Evolutionary conservation across 306 rosid species (phyloP), one percentile per base, ranked within the genome.

Genomic region (Psophocarpus tetragonolobus): DNA sequence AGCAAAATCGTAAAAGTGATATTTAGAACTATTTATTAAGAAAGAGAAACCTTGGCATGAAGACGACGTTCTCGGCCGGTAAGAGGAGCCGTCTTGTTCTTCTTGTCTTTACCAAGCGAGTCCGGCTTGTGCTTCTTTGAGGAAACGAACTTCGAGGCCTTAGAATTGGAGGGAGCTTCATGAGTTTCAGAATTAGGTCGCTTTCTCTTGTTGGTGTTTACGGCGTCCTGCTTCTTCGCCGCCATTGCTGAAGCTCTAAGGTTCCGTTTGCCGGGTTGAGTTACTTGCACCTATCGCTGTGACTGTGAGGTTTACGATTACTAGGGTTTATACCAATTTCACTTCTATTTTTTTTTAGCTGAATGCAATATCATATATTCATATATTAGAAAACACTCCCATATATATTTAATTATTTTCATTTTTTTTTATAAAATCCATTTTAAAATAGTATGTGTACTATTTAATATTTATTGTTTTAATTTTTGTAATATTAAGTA

Each of bases 11-110:
- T 60, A 42, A 29, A 27, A 5, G n/a, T 13, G 21, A 10, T 45
- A 45, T 70, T 48, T 62, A 4, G 12, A 62, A 62, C 41, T 0
- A 33, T 3, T 63, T 4, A 35, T 4, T 33, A 21, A 60, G 39
- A 35, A 8, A 11, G 6, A 33, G 45, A 51, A 32, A 92, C 98
- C 97, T 94, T 94, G 36, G 98, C 84, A 0, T 85, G 87, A 69
- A 83, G 11, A 26, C 95, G 97, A 68, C 88, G 93, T 75, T 94
- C 98, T 42, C 86, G 86, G 83, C 80, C 89, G 0, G 93, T 77
- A 75, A 65, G 63, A 1, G 90, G 90, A 41, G 60, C 65, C 24
- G 77, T 84, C 65, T 78, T 87, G 77, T 84, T 53, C 36, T 76
- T 88, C 77, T 80, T 62, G 56, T 76, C 92, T 33, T 75, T 60